These are phyloP conservation scores for Solanum pennellii DNA, from an alignment of 257 asterid genomes.

Conservation along the genomic window DNA sequence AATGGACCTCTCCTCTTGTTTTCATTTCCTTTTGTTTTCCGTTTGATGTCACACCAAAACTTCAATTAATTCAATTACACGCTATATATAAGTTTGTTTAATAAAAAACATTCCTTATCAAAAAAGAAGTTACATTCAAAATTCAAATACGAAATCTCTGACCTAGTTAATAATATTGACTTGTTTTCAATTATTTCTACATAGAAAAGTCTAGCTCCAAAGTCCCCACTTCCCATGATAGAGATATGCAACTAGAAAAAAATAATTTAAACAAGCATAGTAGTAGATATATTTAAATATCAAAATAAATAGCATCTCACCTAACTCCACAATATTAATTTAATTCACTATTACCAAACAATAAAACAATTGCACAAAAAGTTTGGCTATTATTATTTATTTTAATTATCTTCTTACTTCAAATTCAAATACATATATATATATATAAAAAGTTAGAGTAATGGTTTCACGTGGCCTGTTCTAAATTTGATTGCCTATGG, in stretches of 20 bases:
- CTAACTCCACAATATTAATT: not conserved
- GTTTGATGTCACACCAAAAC: accelerated
- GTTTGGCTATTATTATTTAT: not conserved
- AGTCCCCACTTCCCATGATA: not conserved
- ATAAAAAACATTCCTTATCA: accelerated
- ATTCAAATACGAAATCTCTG: accelerated
- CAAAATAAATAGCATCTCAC: not conserved
- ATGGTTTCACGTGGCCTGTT: too few species aligned
- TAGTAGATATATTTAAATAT: not conserved
- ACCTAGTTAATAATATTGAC: not conserved
- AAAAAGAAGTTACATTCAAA: accelerated
- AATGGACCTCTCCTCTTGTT: not conserved
- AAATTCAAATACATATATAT: not conserved
- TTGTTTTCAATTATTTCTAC: not conserved
- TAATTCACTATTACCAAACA: not conserved
- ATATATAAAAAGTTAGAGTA: too few species aligned
- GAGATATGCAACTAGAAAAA: not conserved
- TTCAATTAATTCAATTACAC: accelerated
- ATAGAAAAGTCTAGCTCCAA: not conserved
- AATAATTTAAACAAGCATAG: not conserved
- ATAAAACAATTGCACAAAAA: not conserved
- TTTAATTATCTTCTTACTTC: not conserved
- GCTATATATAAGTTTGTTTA: accelerated
- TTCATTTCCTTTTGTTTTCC: not conserved
- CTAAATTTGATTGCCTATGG: too few species aligned